Base-by-base conservation (phyloP, 257 asterid genomes). In the Rubia yunnanensis region DNA sequence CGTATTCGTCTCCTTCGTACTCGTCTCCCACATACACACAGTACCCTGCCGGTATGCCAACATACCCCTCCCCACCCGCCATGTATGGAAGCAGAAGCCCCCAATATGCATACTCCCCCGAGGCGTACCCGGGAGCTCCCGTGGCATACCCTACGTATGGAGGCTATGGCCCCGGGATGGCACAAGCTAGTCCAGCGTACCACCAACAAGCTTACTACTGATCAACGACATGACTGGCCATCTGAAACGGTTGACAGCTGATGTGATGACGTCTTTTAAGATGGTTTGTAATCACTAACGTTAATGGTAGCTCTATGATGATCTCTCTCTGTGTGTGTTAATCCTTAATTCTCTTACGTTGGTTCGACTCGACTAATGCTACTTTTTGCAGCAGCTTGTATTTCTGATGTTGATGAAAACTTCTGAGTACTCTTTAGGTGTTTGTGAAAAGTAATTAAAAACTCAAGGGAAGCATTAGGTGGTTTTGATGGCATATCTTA, bases 171-270 rank as follows among this genome's bases (percentile, higher is more conserved):
- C 83, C 71, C 60, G 95, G 86, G 34, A 86, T 89, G 88, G 83
- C 81, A 58, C 94, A 91, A 55, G 86, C 90, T 76, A 89, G 83
- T 84, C 94, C 92, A 46, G 86, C 88, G 75, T 92, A 87, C 85
- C 99, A 87, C 85, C 99, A 80, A 81, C 99, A 86, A 82, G 88
- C 92, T 76, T 94, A 94, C 95, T 90, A 94, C 97, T 83, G 84
- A 85, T 84, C 66, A 79, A 82, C 77, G 79, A 82, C 77, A 73
- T 79, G 85, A 82, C 90, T 70, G 70, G 77, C 77, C 76, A 62
- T 63, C 69, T 81, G 72, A 70, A 60, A 74, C 74, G 86, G 87
- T 59, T 78, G 83, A 85, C 91, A 73, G 77, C 92, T 92, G 95
- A 89, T 92, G 83, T 83, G 70, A 82, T 80, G 87, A 80, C 80